Conservation (phyloP, 2,329 filamentous ascomycete species). For the Amauroascus niger region DNA sequence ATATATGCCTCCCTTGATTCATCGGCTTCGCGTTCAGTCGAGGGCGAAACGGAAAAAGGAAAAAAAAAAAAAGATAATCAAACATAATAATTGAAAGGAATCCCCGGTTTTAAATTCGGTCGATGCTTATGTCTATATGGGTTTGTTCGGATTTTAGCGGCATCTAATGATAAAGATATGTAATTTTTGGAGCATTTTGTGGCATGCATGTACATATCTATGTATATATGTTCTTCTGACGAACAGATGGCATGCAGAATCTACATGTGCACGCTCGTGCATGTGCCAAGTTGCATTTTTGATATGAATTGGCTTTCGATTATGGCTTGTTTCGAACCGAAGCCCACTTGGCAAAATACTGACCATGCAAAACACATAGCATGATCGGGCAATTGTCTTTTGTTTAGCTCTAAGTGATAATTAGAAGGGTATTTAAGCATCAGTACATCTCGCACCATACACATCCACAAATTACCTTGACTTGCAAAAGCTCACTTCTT, state of each 20-base stretch:
- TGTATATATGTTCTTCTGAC: conserved; percentile 4
- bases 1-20: not conserved
- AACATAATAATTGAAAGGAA: too few species aligned
- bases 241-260: not conserved
- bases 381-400: too few species aligned
- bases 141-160: not conserved
- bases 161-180: conserved; percentile 1
- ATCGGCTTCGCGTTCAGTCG: not conserved
- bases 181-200: not conserved
- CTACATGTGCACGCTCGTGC: not conserved
- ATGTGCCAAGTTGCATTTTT: not conserved
- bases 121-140: not conserved
- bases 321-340: not conserved
- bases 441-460: not conserved
- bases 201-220: not conserved
- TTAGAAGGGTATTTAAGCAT: not conserved
- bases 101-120: not conserved
- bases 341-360: not conserved
- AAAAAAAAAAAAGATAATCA: not conserved
- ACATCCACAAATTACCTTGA: not conserved
- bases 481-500: conserved; percentile 26
- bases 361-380: not conserved
- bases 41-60: too few species aligned
- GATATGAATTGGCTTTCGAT: not conserved
- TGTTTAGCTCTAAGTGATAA: not conserved